These are phyloP conservation scores for Alternaria ethzedia DNA, from an alignment of 2,329 filamentous ascomycete genomes.

Conservation along the genomic window DNA sequence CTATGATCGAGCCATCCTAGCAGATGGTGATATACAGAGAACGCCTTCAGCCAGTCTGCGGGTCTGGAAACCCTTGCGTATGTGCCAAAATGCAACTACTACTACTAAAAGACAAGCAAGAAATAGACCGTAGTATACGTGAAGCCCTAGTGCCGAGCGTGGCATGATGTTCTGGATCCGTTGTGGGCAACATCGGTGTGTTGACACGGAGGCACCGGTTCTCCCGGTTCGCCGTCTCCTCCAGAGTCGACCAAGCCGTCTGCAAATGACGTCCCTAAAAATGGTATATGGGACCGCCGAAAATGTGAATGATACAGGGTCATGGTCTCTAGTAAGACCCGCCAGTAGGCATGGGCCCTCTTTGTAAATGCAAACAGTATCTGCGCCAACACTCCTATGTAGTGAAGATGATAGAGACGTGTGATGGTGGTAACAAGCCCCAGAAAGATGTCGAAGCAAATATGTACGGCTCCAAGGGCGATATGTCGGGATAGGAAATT, in stretches of 20 bases:
- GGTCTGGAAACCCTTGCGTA: constrained; percentile 34
- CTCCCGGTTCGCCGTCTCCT: background rate
- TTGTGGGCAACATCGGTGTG: background rate
- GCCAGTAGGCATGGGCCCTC: constrained; percentile 14
- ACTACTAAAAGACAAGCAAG: constrained; percentile 38
- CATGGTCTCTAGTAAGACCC: constrained; percentile 36
- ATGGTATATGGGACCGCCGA: constrained; percentile 2
- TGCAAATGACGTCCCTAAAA: background rate
- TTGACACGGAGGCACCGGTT: background rate
- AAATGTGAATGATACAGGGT: constrained; percentile 27
- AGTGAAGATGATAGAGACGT: constrained; percentile 7
- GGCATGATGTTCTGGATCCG: background rate
- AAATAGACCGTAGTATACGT: constrained; percentile 7
- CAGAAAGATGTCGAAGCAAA: constrained; percentile 4
- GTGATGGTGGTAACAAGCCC: constrained; percentile 11
- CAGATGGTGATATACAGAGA: constrained; percentile 27
- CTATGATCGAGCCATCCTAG: constrained; percentile 26
- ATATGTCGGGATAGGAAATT: background rate
- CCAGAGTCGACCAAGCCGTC: background rate
- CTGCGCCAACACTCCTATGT: constrained; percentile 24
- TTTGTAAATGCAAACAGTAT: constrained; percentile 38
- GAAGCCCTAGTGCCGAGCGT: background rate
- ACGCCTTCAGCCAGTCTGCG: constrained; percentile 32
- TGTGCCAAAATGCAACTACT: constrained; percentile 43
- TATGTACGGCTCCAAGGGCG: constrained; percentile 4